phyloP scores from a whole-genome alignment of 2,329 filamentous ascomycete genomes.

The Cordyceps cicadae region DNA sequence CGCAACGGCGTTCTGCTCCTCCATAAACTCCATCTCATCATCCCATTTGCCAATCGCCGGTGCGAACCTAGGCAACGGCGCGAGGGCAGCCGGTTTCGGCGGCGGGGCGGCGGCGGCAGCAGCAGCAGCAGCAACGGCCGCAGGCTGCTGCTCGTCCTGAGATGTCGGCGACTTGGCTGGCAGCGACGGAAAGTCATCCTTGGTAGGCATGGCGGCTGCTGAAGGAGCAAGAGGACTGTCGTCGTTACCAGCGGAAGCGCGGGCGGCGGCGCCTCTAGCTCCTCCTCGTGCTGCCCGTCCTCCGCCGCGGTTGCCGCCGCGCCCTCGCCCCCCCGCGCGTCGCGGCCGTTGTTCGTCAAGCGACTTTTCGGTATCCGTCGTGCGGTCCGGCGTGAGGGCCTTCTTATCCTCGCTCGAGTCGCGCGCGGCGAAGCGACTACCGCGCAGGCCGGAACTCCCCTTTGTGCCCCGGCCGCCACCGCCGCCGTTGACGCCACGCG shows the following conservation, averaged over 20 bases:
- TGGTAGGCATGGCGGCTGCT: constrained; percentile 16
- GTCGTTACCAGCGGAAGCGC: constrained; percentile 12
- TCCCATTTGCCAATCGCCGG: constrained; percentile 43
- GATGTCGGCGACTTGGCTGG: constrained; percentile 18
- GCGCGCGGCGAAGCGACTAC: constrained; percentile 35
- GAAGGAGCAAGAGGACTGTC: no score
- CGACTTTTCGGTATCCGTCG: constrained; percentile 16
- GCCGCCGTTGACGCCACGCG: constrained; percentile 35
- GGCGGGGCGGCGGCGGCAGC: constrained; percentile 1
- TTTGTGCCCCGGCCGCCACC: constrained; percentile 25
- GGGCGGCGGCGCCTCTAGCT: constrained; percentile 24
- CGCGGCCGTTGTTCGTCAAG: constrained; percentile 28
- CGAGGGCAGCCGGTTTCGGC: constrained; percentile 24
- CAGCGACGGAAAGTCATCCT: constrained; percentile 30
- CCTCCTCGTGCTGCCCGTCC: constrained; percentile 16
- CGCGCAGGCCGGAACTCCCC: constrained; percentile 30
- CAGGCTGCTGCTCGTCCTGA: constrained; percentile 17
- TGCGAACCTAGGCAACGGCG: constrained; percentile 24
- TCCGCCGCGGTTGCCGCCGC: constrained; percentile 25
- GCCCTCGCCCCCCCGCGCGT: constrained; percentile 22
- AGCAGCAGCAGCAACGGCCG: constrained; percentile 1
- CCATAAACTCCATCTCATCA: constrained; percentile 48
- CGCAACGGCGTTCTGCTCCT: constrained; percentile 23
- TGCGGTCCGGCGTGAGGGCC: constrained; percentile 25
- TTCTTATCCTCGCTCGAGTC: constrained; percentile 28